These are phyloP conservation scores for Haplographium delicatum DNA, from an alignment of 495 filamentous ascomycete species.

Conservation along the genomic window DNA sequence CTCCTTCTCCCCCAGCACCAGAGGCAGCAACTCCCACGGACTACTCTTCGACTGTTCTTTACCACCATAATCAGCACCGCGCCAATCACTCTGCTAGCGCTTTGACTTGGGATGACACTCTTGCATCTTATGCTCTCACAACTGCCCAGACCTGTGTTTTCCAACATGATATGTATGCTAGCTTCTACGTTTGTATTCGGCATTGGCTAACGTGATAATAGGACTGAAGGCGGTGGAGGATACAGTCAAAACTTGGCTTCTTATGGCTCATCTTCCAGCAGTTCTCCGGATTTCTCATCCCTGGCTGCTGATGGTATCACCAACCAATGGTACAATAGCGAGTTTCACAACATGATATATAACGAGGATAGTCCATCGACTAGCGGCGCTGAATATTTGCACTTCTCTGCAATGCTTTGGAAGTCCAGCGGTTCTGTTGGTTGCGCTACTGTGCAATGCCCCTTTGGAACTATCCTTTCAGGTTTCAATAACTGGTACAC, in stretches of 20 bases:
- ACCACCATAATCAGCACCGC: constrained; percentile 84
- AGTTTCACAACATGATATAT: constrained; percentile 29
- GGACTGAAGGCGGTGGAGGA: constrained; percentile 35
- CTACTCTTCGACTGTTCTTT: constrained; percentile 38
- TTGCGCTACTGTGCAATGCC: constrained; percentile 58
- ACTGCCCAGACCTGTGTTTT: constrained; percentile 58
- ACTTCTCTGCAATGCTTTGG: constrained; percentile 93
- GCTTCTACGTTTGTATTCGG: background rate
- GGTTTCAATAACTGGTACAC: constrained; percentile 38
- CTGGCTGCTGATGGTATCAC: constrained; percentile 61
- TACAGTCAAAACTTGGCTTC: constrained; percentile 85
- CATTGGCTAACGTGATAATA: constrained; percentile 7
- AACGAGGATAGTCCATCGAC: constrained; percentile 46
- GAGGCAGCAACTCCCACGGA: constrained; percentile 28
- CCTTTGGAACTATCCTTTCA: constrained; percentile 46
- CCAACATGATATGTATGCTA: constrained; percentile 68
- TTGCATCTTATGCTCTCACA: constrained; percentile 55
- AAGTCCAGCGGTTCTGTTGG: constrained; percentile 63
- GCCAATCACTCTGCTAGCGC: constrained; percentile 68
- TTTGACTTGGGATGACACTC: constrained; percentile 56
- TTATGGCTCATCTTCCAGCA: constrained; percentile 29
- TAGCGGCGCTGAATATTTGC: constrained; percentile 70
- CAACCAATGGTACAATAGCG: constrained; percentile 80
- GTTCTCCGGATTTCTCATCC: constrained; percentile 22
- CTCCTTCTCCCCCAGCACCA: constrained; percentile 19